These are phyloP conservation scores for Xerocomus tenax DNA, from an alignment of 1,284 basidiomycete genomes.

Conservation along the genomic window DNA sequence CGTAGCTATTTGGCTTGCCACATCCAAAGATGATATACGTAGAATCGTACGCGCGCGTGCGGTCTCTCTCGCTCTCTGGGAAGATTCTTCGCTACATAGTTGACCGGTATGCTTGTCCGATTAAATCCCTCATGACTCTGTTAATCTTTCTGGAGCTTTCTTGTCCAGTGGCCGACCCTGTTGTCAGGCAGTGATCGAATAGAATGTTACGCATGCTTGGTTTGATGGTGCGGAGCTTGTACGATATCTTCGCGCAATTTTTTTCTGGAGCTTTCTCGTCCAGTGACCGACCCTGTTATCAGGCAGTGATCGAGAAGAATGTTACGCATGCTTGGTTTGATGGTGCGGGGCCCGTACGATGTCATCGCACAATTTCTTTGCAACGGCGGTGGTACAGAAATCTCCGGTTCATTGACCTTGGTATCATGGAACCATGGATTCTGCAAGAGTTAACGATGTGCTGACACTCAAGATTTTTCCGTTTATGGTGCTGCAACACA, in stretches of 20 bases:
- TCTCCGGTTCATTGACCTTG: not conserved
- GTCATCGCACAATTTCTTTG: not conserved
- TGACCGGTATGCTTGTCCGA: conserved; percentile 52
- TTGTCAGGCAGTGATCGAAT: conserved; percentile 36
- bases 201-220: conserved; percentile 57
- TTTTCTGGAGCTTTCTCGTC: conserved; percentile 61
- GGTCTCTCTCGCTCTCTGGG: conserved; percentile 75
- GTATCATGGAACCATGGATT: not conserved
- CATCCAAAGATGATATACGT: conserved; percentile 80
- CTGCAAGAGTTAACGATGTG: not conserved
- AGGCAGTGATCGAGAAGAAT: conserved; percentile 40
- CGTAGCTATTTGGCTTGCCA: conserved; percentile 65
- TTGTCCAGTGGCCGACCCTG: conserved; percentile 79
- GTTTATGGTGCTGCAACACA: not conserved
- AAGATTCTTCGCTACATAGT: conserved; percentile 74
- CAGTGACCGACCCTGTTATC: conserved; percentile 69
- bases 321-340: conserved; percentile 60
- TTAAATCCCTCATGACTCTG: not conserved
- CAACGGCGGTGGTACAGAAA: not conserved
- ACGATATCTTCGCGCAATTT: no score
- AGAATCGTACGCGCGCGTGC: conserved; percentile 90
- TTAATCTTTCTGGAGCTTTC: conserved; percentile 45
- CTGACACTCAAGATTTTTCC: not conserved
- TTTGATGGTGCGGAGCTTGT: conserved; percentile 36
- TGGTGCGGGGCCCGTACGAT: not conserved